A percentile compares a stretch with the other conserved stretches of the same genome.
Evolutionary conservation across 768 basidiomycete species (phyloP).

Genomic region (Asterophora parasitica): DNA sequence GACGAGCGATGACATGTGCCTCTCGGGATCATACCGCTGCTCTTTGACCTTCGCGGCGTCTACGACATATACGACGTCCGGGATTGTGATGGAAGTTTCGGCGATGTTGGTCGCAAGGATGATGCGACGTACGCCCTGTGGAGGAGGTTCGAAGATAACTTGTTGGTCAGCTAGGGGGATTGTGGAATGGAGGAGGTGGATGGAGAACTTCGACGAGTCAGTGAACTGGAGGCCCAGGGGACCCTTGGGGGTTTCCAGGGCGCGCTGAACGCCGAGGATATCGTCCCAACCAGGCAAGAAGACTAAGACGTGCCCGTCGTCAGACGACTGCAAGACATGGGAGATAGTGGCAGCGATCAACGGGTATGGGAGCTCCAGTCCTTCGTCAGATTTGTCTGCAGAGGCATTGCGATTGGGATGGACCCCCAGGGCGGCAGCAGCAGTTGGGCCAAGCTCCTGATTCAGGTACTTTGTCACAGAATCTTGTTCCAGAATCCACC

Average conservation of each 20-base stretch:
- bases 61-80: conserved; percentile 91
- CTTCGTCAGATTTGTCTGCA: conserved; percentile 31
- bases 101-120: conserved; percentile 95
- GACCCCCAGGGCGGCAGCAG: conserved; percentile 24
- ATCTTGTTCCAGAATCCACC: conserved; percentile 71
- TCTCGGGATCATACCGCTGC: conserved; percentile 81
- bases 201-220: conserved; percentile 50
- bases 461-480: conserved; percentile 66
- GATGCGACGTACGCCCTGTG: conserved; percentile 72
- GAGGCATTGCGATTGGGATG: conserved; percentile 11
- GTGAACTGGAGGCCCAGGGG: conserved; percentile 58
- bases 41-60: conserved; percentile 89
- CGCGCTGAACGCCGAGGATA: conserved; percentile 66
- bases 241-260: conserved; percentile 45
- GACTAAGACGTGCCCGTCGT: conserved; percentile 84
- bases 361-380: conserved; percentile 75
- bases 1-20: conserved; percentile 84
- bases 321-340: conserved; percentile 66
- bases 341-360: conserved; percentile 79
- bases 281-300: conserved; percentile 96
- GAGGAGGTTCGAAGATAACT: conserved; percentile 81
- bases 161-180: conserved; percentile 89
- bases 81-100: conserved; percentile 93
- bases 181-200: conserved; percentile 86
- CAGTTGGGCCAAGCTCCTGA: conserved; percentile 51